Evolutionary conservation across 805 yeast species (phyloP).

Genomic region (Yarrowia bubula): DNA sequence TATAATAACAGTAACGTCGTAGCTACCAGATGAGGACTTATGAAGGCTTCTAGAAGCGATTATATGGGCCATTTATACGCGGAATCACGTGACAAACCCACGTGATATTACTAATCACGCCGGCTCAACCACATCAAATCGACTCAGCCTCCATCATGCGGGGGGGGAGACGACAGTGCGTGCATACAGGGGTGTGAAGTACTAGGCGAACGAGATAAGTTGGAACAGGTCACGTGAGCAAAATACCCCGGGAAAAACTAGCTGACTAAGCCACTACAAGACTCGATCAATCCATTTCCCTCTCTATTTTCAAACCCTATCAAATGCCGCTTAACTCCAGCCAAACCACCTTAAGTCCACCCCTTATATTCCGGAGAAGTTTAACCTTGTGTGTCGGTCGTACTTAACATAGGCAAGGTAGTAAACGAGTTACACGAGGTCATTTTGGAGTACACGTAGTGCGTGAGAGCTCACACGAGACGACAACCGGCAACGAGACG

Average conservation of each 20-base stretch:
- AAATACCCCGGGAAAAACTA: not conserved
- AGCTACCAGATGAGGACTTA: too few species aligned
- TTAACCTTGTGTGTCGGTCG: not conserved
- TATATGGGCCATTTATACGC: too few species aligned
- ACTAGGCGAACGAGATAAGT: too few species aligned
- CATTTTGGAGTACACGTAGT: not conserved
- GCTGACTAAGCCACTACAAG: not conserved
- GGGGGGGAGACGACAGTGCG: not conserved
- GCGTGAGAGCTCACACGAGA: not conserved
- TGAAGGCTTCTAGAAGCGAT: too few species aligned
- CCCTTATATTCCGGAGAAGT: conserved; percentile 21
- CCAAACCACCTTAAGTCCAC: conserved; percentile 19
- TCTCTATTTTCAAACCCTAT: not conserved
- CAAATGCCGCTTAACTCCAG: conserved; percentile 24
- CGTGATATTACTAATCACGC: too few species aligned
- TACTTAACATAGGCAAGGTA: conserved; percentile 6
- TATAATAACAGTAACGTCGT: too few species aligned
- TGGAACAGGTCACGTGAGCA: not conserved
- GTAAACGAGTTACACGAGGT: conserved; percentile 8
- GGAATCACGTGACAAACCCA: too few species aligned
- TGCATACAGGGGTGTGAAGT: conserved; percentile 2
- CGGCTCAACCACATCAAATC: not conserved
- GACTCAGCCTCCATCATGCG: conserved; percentile 9
- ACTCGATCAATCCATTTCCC: not conserved
- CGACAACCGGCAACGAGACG: not conserved